Base-by-base conservation (phyloP, 371 early-diverging fungal species). In the Syncephalastrum sp. region DNA sequence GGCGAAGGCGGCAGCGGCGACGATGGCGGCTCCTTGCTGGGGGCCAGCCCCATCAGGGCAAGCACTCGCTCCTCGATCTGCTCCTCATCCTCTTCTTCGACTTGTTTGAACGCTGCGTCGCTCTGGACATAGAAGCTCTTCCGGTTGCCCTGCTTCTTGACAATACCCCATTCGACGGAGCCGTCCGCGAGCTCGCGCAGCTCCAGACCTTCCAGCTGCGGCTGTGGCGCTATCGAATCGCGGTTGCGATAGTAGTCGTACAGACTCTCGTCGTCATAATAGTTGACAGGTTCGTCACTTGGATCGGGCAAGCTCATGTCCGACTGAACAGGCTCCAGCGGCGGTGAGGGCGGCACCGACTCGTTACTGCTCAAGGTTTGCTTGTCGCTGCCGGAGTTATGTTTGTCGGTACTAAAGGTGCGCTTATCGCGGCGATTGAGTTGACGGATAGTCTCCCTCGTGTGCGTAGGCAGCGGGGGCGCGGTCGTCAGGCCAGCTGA, bases 121-220 rank as follows among this genome's bases (percentile, higher is more conserved):
- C 51, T 52, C 2, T 53, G 50, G 15, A 49, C 50, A 46, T 54
- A 60, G 53, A 65, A 65, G 24, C 65, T 65, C 53, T 60, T 65
- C 24, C 65, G 60, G 47, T 65, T 65, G 56, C 65, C 65, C 61
- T 65, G 57, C 44, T 65, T 65, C 50, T 66, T 66, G 33, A 70
- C 70, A 42, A 70, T 63, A 19, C 70, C 70, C 63, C 66, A 70
- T 25, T 63, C 64, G 15, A 70, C 64, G 3, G 66, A 47, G 16
- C 70, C 70, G 47, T 70, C 70, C 17, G 57, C 59, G 61, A 65
- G 59, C 47, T 70, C 70, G 10, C 70, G 70, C 21, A 70, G 54
- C 53, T 70, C 70, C 45, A 70, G 47, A 8, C 70, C 70, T 46
- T 70, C 57, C 25, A 70, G 17, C 4, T 53, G 56, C 12, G 56